These are phyloP conservation scores for Jatropha multifida DNA, from an alignment of 441 rosid species.

Conservation along the genomic window DNA sequence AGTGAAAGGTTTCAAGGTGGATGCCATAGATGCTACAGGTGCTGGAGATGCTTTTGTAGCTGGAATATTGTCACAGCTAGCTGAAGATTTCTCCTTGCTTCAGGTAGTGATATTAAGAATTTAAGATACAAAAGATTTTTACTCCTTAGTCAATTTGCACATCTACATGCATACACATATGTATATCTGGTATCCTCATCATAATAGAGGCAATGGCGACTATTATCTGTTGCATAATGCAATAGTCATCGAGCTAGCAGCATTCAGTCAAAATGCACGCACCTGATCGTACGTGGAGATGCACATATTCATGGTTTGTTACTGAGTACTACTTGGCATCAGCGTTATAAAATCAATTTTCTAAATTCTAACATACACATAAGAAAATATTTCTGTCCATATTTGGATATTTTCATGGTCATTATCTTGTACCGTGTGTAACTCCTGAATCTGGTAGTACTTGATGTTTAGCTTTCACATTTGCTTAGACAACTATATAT, in stretches of 20 bases:
- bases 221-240: no score
- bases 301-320: background rate
- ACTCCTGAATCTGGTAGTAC: background rate
- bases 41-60: conserved; percentile 99
- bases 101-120: conserved; percentile 45
- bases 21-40: conserved; percentile 86
- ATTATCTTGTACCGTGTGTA: background rate
- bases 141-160: background rate
- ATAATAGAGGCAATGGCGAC: no score
- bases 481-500: background rate
- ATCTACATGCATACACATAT: background rate
- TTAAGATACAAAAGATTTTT: background rate
- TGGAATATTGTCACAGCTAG: conserved; percentile 60
- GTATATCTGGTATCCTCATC: no score
- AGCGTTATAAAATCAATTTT: background rate
- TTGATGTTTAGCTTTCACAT: background rate
- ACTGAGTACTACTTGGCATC: background rate
- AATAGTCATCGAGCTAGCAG: background rate
- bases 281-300: background rate
- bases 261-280: background rate
- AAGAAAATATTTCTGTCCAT: background rate
- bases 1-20: conserved; percentile 72
- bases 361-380: background rate
- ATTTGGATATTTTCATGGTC: background rate
- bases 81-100: conserved; percentile 68